A percentile compares a stretch with the other conserved stretches of the same genome.
phyloP scores from a whole-genome alignment of 139 green algal genomes.

The Haematococcus sp. region DNA sequence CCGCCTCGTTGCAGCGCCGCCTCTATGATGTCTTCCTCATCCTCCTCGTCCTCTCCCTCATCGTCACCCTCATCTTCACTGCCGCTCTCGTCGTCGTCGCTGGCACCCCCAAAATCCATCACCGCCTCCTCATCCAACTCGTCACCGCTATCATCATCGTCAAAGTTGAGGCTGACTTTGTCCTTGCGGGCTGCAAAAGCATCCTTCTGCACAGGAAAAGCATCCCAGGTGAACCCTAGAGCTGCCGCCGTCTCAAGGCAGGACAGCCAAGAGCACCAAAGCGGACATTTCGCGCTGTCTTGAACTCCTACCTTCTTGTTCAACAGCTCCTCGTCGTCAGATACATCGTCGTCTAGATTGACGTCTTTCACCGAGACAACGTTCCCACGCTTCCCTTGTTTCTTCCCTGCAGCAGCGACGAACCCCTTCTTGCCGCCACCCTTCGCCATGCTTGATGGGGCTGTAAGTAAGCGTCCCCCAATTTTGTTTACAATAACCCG shows the following conservation, averaged over 20 bases:
- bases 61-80: constrained; percentile 33
- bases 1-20: constrained; percentile 30
- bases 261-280: too few relatives aligned
- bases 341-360: not conserved
- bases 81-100: constrained; percentile 37
- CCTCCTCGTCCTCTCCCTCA: constrained; percentile 29
- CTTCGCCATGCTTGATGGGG: too few relatives aligned
- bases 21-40: constrained; percentile 31
- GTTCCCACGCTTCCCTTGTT: too few relatives aligned
- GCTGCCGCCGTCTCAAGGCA: constrained; percentile 3
- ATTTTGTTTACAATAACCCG: too few relatives aligned
- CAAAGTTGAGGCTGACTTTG: constrained; percentile 42
- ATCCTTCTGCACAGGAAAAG: constrained; percentile 19
- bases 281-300: too few relatives aligned
- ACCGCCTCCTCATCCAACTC: constrained; percentile 42
- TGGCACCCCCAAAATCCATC: constrained; percentile 20
- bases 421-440: too few relatives aligned
- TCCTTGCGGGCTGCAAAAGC: constrained; percentile 44
- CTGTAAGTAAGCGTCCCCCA: too few relatives aligned
- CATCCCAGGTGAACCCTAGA: constrained; percentile 7
- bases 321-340: not conserved
- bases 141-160: constrained; percentile 29
- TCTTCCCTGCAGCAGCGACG: too few relatives aligned
- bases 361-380: too few relatives aligned
- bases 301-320: not conserved